phyloP scores from a whole-genome alignment of 192 early-diverging fungal genomes.

The Backusella sp. region DNA sequence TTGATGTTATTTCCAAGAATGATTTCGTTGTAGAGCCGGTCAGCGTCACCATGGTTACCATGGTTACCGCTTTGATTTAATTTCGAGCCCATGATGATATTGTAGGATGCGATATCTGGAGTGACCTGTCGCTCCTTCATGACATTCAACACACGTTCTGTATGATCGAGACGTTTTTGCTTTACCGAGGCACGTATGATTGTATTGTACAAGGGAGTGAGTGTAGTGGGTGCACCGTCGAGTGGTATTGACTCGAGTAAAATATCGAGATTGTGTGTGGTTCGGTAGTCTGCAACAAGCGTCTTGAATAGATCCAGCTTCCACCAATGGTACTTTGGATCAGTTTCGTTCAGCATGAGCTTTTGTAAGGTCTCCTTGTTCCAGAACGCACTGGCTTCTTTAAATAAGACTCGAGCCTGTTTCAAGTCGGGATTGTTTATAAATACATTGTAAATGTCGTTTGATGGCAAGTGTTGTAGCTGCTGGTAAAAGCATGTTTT shows the following conservation, averaged over 20 bases:
- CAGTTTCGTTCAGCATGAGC: background rate
- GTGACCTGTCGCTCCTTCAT: background rate
- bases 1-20: background rate
- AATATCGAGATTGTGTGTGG: background rate
- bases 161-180: conserved; percentile 2
- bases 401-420: background rate
- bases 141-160: background rate
- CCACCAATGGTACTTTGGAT: conserved; percentile 1
- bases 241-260: conserved; percentile 1
- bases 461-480: background rate
- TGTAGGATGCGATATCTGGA: conserved; percentile 16
- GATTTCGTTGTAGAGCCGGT: background rate
- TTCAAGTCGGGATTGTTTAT: background rate
- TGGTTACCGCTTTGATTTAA: background rate
- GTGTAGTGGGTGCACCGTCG: too few relatives aligned
- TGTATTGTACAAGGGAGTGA: background rate
- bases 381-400: conserved; percentile 4
- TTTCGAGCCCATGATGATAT: conserved; percentile 13
- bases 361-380: background rate
- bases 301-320: background rate
- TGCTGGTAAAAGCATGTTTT: background rate
- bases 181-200: conserved; percentile 10
- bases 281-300: background rate
- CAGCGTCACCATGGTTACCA: background rate
- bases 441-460: conserved; percentile 9